Evolutionary conservation across 2,329 filamentous ascomycete species (phyloP), one percentile per base, ranked within the genome.

Genomic region (Cladophialophora carrionii): DNA sequence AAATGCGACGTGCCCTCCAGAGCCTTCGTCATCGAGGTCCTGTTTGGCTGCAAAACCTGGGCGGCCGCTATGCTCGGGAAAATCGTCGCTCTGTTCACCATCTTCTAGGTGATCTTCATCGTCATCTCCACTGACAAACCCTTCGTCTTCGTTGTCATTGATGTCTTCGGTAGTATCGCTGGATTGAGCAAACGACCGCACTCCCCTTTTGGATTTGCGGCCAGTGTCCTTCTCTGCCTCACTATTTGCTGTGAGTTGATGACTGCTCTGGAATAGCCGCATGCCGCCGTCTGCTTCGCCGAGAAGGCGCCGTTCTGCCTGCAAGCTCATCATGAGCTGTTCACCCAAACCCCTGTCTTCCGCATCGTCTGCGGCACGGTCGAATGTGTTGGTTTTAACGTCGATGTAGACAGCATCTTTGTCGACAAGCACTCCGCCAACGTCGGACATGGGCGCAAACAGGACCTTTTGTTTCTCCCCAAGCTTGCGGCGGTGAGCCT

Each of bases 371-470:
- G 79, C 84, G 10, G 91, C 87, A 10, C 78, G 78, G 67, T 87
- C 81, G 70, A 99, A 97, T 3, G 86, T 96, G 31, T 84, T 81
- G 14, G 85, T 87, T 74, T 88, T 89, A 51, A 90, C 79, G 73
- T 90, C 86, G 68, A 90, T 97, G 80, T 96, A 99, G 43, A 99
- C 93, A 7, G 94, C 93, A 78, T 99, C 95, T 67, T 96, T 96
- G 71, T 99, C 95, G 58, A 99, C 94, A 75, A 98, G 88, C 12
- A 99, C 86, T 73, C 95, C 95, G 70, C 93, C 96, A 37, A 96
- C 92, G 78, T 99, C 95, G 29, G 93, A 96, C 94, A 99, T 98
- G 37, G 95, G 96, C 2, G 95, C 96, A 77, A 97, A 96, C 4
- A 99, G 81, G 72, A 96, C 87, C 80, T 97, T 97, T 75, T 99